phyloP scores from a whole-genome alignment of 225 moss, liverwort and hornwort species.

The Anthoceros angustus region DNA sequence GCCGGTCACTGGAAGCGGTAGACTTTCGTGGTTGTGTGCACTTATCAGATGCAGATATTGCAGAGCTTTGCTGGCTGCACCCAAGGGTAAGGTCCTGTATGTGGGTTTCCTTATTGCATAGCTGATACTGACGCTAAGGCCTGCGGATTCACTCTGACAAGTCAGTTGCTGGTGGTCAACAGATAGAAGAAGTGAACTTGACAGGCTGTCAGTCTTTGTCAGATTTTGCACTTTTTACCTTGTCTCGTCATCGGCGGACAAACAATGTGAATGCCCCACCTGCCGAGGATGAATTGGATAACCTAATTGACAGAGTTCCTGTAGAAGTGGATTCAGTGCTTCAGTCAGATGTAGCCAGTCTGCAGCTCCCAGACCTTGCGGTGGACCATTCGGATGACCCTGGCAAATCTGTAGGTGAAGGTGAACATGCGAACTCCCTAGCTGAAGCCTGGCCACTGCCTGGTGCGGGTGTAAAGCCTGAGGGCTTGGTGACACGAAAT shows the following conservation, averaged over 20 bases:
- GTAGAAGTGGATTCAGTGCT: background rate
- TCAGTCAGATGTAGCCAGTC: background rate
- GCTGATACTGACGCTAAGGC: background rate
- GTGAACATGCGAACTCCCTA: background rate
- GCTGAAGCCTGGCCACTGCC: background rate
- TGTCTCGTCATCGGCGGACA: conserved; percentile 66
- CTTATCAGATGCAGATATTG: conserved; percentile 69
- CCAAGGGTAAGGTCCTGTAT: conserved; percentile 34
- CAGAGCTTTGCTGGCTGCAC: conserved; percentile 77
- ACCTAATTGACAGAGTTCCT: conserved; percentile 7
- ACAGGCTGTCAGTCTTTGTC: conserved; percentile 25
- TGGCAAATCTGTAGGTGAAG: background rate
- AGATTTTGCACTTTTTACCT: conserved; percentile 58
- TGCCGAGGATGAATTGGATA: conserved; percentile 28
- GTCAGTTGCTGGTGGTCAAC: conserved; percentile 6
- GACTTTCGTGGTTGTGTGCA: conserved; percentile 74
- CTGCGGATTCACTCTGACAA: background rate
- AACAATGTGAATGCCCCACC: conserved; percentile 28
- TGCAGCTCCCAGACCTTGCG: background rate
- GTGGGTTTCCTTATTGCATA: conserved; percentile 19
- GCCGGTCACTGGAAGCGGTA: conserved; percentile 54
- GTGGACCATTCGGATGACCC: no score
- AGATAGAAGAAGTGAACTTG: conserved; percentile 34
- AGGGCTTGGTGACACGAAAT: background rate
- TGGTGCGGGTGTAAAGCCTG: background rate